A percentile compares a stretch with the other conserved stretches of the same genome.
Conservation (phyloP, 495 filamentous ascomycete genomes). For the Podospora tetraspora region DNA sequence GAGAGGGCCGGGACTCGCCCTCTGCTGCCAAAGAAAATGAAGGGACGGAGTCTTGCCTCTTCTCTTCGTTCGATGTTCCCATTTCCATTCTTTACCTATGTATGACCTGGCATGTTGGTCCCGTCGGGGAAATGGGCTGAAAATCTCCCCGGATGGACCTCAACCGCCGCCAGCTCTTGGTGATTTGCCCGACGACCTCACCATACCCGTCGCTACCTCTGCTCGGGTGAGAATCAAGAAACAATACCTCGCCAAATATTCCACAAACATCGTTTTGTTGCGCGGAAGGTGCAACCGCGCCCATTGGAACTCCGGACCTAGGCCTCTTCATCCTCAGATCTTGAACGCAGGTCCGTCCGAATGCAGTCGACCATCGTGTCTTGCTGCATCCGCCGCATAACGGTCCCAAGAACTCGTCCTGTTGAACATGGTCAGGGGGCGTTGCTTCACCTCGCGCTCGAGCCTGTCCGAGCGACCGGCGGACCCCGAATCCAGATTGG, state of each 20-base stretch:
- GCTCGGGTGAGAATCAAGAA: background rate
- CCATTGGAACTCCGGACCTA: background rate
- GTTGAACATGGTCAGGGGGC: background rate
- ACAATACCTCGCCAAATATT: background rate
- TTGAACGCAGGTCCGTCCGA: background rate
- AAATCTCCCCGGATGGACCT: background rate
- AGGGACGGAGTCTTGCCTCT: background rate
- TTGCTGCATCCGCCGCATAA: background rate
- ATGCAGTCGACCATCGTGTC: background rate
- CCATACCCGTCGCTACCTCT: background rate
- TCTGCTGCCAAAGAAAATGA: background rate
- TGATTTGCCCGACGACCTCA: background rate
- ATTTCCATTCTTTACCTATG: background rate
- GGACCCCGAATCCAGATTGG: background rate
- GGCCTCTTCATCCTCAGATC: background rate
- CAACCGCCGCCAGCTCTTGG: background rate
- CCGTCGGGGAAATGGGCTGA: background rate
- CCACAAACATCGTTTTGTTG: background rate
- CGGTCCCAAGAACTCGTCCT: background rate
- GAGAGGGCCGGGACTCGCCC: background rate
- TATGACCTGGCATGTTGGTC: background rate
- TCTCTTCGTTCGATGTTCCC: background rate
- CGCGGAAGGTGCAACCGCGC: background rate
- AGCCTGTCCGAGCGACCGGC: background rate
- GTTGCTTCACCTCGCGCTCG: background rate